Evolutionary conservation across 371 early-diverging fungal species (phyloP).

Genomic region (Cokeromyces recurvatus): DNA sequence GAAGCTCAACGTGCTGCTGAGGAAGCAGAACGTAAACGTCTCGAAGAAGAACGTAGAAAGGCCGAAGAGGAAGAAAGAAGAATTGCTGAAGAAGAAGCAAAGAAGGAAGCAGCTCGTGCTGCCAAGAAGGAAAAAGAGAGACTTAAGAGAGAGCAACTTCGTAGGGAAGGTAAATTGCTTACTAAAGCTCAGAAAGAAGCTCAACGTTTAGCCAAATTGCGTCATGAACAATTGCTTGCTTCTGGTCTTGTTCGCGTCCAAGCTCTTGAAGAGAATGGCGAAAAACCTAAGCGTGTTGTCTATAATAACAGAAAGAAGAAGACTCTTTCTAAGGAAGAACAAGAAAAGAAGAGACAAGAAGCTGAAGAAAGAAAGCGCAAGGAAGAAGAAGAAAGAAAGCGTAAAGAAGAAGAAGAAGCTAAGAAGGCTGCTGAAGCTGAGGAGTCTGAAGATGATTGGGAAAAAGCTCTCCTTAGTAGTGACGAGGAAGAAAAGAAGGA

Average conservation of each 20-base stretch:
- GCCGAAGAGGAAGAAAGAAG: slow-evolving; percentile 43
- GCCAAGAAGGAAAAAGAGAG: slow-evolving; percentile 40
- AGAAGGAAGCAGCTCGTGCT: slow-evolving; percentile 41
- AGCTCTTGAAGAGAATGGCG: slow-evolving; percentile 55
- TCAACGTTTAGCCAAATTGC: slow-evolving; percentile 66
- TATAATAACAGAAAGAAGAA: slow-evolving; percentile 60
- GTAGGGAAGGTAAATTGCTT: slow-evolving; percentile 87
- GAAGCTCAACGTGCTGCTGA: slow-evolving; percentile 50
- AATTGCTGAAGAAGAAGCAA: slow-evolving; percentile 40
- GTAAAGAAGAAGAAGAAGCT: slow-evolving; percentile 42
- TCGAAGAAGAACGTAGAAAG: slow-evolving; percentile 36
- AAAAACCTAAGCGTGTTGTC: slow-evolving; percentile 41
- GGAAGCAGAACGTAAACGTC: slow-evolving; percentile 38
- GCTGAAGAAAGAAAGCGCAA: slow-evolving; percentile 38
- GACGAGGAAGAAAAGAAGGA: slow-evolving; percentile 31
- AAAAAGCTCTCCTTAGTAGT: slow-evolving; percentile 43
- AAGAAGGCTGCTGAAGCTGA: slow-evolving; percentile 36
- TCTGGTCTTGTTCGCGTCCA: slow-evolving; percentile 75
- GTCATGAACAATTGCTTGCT: slow-evolving; percentile 75
- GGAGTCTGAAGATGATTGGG: slow-evolving; percentile 49
- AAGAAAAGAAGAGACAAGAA: slow-evolving; percentile 31
- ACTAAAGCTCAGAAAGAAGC: slow-evolving; percentile 93
- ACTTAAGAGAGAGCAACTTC: slow-evolving; percentile 81
- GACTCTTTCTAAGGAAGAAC: slow-evolving; percentile 38
- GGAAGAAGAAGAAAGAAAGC: slow-evolving; percentile 47